Evolutionary conservation across 1,284 basidiomycete genomes (phyloP).

Genomic region (Agaricales sp.): DNA sequence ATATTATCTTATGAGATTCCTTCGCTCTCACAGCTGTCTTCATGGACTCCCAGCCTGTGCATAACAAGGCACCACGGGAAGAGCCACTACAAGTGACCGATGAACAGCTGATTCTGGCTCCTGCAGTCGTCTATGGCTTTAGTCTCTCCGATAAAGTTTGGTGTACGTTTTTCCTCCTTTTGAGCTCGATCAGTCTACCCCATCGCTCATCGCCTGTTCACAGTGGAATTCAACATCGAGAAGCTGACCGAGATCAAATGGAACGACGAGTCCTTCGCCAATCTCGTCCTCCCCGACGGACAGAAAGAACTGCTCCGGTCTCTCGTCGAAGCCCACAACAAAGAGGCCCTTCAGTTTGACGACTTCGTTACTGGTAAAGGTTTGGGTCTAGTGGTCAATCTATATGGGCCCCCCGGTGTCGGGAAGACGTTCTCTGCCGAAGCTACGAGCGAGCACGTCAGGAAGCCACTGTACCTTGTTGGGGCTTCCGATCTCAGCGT

Average conservation of each 20-base stretch:
- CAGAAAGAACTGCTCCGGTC: constrained; percentile 21
- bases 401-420: constrained; percentile 4
- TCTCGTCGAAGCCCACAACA: constrained; percentile 17
- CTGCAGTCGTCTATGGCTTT: constrained; percentile 48
- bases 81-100: constrained; percentile 28
- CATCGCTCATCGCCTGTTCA: not conserved
- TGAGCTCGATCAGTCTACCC: not conserved
- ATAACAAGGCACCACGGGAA: constrained; percentile 12
- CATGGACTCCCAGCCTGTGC: no score
- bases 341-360: constrained; percentile 14
- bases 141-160: constrained; percentile 48
- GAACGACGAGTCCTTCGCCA: constrained; percentile 19
- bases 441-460: constrained; percentile 16
- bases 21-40: no score
- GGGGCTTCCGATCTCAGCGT: constrained; percentile 24
- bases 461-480: constrained; percentile 22
- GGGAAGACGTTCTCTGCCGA: constrained; percentile 20
- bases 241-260: constrained; percentile 18
- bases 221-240: constrained; percentile 17
- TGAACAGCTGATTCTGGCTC: constrained; percentile 43
- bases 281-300: constrained; percentile 19
- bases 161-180: constrained; percentile 26
- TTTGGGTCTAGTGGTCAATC: constrained; percentile 5
- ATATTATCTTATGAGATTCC: no score
- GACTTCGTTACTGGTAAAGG: constrained; percentile 22